Evolutionary conservation across 805 yeast species (phyloP).

Genomic region (Candida orba): DNA sequence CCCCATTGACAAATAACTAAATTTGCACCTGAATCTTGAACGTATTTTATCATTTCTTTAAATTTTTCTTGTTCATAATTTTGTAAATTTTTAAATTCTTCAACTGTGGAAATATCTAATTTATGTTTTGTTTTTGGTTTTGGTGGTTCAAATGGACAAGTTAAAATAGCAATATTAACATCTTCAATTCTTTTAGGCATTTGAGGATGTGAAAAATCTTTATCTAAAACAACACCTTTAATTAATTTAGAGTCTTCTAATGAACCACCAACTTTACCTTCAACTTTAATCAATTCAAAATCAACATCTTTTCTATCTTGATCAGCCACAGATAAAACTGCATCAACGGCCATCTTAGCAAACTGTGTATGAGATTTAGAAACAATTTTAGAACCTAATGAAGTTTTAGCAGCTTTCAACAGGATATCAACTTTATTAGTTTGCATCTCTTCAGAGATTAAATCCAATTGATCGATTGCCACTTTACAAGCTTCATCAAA

Average conservation of each 20-base stretch:
- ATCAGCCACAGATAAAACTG: slow-evolving; percentile 89
- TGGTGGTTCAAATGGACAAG: slow-evolving; percentile 99
- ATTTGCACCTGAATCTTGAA: slow-evolving; percentile 89
- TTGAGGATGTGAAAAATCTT: slow-evolving; percentile 97
- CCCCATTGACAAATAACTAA: slow-evolving; percentile 99
- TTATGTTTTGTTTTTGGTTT: slow-evolving; percentile 98
- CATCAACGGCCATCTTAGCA: slow-evolving; percentile 96
- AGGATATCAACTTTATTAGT: slow-evolving; percentile 38
- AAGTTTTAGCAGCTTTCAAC: slow-evolving; percentile 88
- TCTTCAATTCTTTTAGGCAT: slow-evolving; percentile 80
- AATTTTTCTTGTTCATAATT: slow-evolving; percentile 88
- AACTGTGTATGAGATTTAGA: slow-evolving; percentile 90
- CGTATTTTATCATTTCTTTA: slow-evolving; percentile 79
- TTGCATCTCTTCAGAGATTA: slow-evolving; percentile 60
- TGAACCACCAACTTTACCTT: slow-evolving; percentile 94
- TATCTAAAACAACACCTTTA: slow-evolving; percentile 89
- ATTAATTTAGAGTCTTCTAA: slow-evolving; percentile 78
- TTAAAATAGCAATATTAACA: slow-evolving; percentile 87
- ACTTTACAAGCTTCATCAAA: slow-evolving; percentile 94
- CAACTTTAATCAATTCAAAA: slow-evolving; percentile 91
- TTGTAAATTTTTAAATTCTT: slow-evolving; percentile 87
- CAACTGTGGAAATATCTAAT: slow-evolving; percentile 87
- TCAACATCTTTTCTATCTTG: slow-evolving; percentile 90
- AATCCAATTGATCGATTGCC: slow-evolving; percentile 72
- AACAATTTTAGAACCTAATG: slow-evolving; percentile 92